Evolutionary conservation across 2,329 filamentous ascomycete genomes (phyloP).

Genomic region (Penicillium brevicompactum): DNA sequence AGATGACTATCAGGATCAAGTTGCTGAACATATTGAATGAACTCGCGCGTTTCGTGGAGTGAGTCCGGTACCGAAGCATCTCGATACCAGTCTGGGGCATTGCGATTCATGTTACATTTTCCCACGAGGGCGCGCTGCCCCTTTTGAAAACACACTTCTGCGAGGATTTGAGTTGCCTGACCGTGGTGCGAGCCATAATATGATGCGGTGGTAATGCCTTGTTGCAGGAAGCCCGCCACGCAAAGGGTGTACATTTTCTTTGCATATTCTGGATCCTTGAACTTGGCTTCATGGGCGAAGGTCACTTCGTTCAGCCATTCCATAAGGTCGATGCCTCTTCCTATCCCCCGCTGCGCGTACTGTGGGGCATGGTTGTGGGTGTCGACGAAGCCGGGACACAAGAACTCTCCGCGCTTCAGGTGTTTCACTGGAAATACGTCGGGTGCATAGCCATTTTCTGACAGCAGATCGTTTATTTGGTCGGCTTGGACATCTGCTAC

Average conservation of each 20-base stretch:
- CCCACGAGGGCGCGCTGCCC: slow-evolving; percentile 41
- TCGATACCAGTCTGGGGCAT: slow-evolving; percentile 54
- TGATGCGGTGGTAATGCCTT: slow-evolving; percentile 46
- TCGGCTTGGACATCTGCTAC: slow-evolving; percentile 20
- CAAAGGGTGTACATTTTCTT: slow-evolving; percentile 53
- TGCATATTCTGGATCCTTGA: slow-evolving; percentile 58
- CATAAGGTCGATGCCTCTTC: slow-evolving; percentile 46
- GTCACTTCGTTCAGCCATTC: slow-evolving; percentile 68
- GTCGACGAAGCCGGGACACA: slow-evolving; percentile 53
- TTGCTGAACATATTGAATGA: slow-evolving; percentile 51
- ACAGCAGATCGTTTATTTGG: slow-evolving; percentile 28
- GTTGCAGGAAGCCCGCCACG: slow-evolving; percentile 61
- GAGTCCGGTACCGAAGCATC: slow-evolving; percentile 53
- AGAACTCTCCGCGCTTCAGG: slow-evolving; percentile 32
- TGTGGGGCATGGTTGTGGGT: slow-evolving; percentile 70
- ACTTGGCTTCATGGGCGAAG: slow-evolving; percentile 65
- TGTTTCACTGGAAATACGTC: slow-evolving; percentile 30
- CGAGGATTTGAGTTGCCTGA: slow-evolving; percentile 34
- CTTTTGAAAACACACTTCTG: slow-evolving; percentile 33
- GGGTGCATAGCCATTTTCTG: slow-evolving; percentile 27
- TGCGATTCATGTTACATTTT: slow-evolving; percentile 42
- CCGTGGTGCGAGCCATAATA: slow-evolving; percentile 40
- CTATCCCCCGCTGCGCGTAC: slow-evolving; percentile 51
- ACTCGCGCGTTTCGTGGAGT: slow-evolving; percentile 52
- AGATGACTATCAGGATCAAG: slow-evolving; percentile 50